These are phyloP conservation scores for Lactarius quietus DNA, from an alignment of 768 basidiomycete genomes.

Conservation along the genomic window DNA sequence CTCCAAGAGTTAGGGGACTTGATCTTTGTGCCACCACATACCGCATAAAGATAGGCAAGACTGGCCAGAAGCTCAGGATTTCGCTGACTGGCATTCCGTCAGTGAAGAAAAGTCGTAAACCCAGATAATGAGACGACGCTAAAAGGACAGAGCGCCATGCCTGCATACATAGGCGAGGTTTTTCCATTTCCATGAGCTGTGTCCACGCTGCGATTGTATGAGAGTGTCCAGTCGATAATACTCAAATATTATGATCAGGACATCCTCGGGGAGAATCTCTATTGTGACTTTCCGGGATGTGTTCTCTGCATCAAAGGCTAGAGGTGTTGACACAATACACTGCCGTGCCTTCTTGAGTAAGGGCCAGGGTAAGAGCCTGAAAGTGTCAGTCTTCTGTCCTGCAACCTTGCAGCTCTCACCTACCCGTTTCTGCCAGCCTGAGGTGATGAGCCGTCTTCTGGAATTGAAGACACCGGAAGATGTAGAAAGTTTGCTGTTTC, in stretches of 20 bases:
- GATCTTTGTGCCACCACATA: neutral
- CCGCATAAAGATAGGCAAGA: conserved; percentile 9
- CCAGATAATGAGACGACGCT: neutral
- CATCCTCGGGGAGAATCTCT: neutral
- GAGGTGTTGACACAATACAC: neutral
- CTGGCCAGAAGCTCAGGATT: conserved; percentile 3
- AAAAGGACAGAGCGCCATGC: conserved; percentile 4
- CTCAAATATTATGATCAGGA: neutral
- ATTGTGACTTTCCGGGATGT: neutral
- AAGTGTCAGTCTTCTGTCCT: too few species aligned
- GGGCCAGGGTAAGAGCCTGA: too few species aligned
- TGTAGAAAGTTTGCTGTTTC: too few species aligned
- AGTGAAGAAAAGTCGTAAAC: conserved; percentile 6
- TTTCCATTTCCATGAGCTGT: conserved; percentile 13
- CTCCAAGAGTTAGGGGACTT: neutral
- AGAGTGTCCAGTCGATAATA: neutral
- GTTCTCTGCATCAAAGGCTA: neutral
- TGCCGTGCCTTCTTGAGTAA: neutral
- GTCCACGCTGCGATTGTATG: neutral
- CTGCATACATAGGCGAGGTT: conserved; percentile 3
- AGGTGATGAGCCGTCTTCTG: too few species aligned
- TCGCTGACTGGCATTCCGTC: conserved; percentile 3
- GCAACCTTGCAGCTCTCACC: too few species aligned
- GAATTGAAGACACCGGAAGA: too few species aligned
- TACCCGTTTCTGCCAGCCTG: too few species aligned